Percentiles rank a stretch among this genome's conserved stretches.
These are phyloP conservation scores for Podila epicladia DNA, from an alignment of 192 early-diverging fungal genomes.

Conservation along the genomic window DNA sequence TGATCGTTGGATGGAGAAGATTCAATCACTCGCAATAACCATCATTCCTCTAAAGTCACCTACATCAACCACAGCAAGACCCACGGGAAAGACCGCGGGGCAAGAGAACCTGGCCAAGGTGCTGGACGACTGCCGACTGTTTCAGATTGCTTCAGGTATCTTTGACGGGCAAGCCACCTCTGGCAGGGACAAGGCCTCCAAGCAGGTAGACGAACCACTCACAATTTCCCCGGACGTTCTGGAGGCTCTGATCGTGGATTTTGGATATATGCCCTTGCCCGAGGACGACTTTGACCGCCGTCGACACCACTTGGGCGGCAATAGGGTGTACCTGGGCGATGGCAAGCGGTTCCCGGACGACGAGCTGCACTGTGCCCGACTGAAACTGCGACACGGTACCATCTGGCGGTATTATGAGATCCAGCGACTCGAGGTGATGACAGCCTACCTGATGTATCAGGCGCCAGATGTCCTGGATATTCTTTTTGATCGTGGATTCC, in stretches of 20 bases:
- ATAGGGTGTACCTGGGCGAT: conserved; percentile 10
- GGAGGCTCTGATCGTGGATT: conserved; percentile 17
- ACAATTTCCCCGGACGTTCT: conserved; percentile 4
- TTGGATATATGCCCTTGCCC: conserved; percentile 45
- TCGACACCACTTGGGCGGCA: conserved; percentile 25
- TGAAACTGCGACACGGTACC: conserved; percentile 15
- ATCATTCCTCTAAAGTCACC: background rate
- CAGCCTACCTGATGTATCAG: conserved; percentile 21
- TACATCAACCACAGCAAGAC: background rate
- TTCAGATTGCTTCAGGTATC: conserved; percentile 36
- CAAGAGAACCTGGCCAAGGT: conserved; percentile 11
- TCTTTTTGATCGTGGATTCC: conserved; percentile 35
- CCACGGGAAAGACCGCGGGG: background rate
- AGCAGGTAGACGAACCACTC: conserved; percentile 25
- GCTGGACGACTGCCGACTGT: conserved; percentile 41
- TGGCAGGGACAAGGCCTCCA: background rate
- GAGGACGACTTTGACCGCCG: conserved; percentile 38
- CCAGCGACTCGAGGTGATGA: conserved; percentile 34
- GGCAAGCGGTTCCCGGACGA: conserved; percentile 29
- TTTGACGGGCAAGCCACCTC: conserved; percentile 30
- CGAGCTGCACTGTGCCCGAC: conserved; percentile 27
- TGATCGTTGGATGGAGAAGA: conserved; percentile 23
- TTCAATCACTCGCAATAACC: conserved; percentile 7
- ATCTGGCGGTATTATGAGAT: conserved; percentile 47
- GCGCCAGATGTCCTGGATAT: conserved; percentile 21